These are phyloP conservation scores for Cadophora malorum DNA, from an alignment of 2,329 filamentous ascomycete genomes.

Conservation along the genomic window DNA sequence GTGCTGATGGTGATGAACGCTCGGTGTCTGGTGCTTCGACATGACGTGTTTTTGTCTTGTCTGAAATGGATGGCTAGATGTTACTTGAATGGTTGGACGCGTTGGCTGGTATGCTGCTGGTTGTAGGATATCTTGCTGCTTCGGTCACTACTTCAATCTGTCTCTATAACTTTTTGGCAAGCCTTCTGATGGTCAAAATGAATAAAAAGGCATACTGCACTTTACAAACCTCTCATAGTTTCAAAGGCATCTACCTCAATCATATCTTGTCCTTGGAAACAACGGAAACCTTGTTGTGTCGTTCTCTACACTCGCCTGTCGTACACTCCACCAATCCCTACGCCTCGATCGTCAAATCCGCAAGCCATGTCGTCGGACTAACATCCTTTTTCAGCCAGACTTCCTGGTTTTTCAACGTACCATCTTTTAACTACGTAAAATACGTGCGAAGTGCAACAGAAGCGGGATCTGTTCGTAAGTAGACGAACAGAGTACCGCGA, in stretches of 20 bases:
- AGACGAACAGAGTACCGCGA: not conserved
- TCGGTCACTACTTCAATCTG: not conserved
- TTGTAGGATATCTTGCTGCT: not conserved
- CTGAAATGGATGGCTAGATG: not conserved
- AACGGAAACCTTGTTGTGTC: not conserved
- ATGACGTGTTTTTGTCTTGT: not conserved
- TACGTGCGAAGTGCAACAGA: constrained; percentile 11
- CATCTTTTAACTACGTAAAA: not conserved
- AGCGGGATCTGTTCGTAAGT: not conserved
- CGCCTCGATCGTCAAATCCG: not conserved
- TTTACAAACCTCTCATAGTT: too few relatives aligned
- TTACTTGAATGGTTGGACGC: not conserved
- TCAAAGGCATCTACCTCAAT: too few relatives aligned
- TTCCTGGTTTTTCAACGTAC: too few relatives aligned
- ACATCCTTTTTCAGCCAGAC: not conserved
- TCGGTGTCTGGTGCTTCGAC: not conserved
- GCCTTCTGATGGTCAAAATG: not conserved
- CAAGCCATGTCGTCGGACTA: not conserved
- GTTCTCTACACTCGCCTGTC: not conserved
- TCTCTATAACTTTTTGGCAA: not conserved
- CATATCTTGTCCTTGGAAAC: not conserved
- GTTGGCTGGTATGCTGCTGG: not conserved
- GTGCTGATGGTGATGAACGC: not conserved
- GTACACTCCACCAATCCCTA: not conserved
- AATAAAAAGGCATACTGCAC: too few relatives aligned